Conservation (phyloP, 306 rosid genomes). For the Quercus wislizeni region DNA sequence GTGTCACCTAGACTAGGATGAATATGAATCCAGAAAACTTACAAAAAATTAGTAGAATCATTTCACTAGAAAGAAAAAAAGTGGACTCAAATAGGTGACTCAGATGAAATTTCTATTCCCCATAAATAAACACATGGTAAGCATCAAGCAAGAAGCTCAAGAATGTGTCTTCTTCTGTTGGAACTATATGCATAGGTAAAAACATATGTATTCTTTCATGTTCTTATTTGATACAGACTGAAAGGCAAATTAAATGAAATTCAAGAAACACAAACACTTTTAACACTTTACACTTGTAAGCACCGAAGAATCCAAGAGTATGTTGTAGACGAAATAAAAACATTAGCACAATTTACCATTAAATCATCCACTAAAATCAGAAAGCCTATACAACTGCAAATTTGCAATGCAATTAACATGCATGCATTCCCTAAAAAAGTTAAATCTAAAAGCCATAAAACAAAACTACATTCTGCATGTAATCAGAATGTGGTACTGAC, state of each 20-base stretch:
- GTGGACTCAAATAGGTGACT: not conserved
- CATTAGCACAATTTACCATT: not conserved
- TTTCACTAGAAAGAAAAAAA: not conserved
- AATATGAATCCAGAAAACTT: not conserved
- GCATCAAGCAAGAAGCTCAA: not conserved
- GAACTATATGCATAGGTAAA: not conserved
- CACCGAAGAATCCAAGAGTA: not conserved
- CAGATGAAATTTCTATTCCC: not conserved
- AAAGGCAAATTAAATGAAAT: not conserved
- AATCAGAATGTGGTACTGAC: no score
- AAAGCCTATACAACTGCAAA: not conserved
- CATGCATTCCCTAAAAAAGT: not conserved
- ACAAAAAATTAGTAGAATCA: not conserved
- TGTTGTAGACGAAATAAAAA: not conserved
- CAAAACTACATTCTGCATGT: not conserved
- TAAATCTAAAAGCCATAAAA: not conserved
- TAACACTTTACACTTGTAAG: not conserved
- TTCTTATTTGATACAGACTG: not conserved
- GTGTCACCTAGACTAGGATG: not conserved
- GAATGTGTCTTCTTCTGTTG: not conserved
- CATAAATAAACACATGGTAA: not conserved
- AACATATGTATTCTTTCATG: not conserved
- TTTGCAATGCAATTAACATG: not conserved
- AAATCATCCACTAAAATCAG: not conserved
- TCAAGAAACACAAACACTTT: not conserved